Evolutionary conservation across 768 basidiomycete genomes (phyloP), one percentile per base, ranked within the genome.

Genomic region (Leccinellum rugosiceps): DNA sequence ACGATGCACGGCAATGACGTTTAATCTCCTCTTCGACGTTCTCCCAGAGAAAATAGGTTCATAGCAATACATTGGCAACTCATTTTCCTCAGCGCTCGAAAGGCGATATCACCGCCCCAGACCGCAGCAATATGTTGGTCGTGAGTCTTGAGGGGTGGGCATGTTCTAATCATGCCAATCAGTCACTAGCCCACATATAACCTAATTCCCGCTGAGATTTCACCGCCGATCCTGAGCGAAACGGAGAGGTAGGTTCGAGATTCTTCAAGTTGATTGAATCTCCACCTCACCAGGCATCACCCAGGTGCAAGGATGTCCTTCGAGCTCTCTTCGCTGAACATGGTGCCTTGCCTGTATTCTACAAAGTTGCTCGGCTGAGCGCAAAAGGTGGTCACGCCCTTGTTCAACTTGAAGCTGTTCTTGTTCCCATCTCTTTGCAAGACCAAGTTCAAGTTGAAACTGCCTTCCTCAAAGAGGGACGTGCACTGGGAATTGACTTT

Each of bases 371-470:
- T 14, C 82, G 95, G 8, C 71, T 94, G 45, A 83, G 83, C 56
- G 83, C 87, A 3, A 90, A 90, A 73, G 94, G 94, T 10, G 96
- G 94, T 1, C 97, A 99, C 67, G 94, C 93, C 14, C 95, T 98
- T 72, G 77, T 97, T 8, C 97, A 98, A n/a, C n/a, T n/a, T n/a
- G n/a, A n/a, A 69, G 86, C 81, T 34, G 82, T 92, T 1, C 92
- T 94, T 26, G 71, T 95, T 6, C 92, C 93, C 0, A 60, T 72
- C n/a, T 77, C 77, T 43, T 70, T 91, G 38, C 74, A 83, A 60
- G 77, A 81, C 49, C 77, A 82, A 57, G 81, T 96, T 13, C 77
- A 82, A 57, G 81, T 96, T 13, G 88, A 88, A 68, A 75, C 81
- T 13, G 79, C 84, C 11, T 98, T 98, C 71, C 63, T 80, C 17